Percentiles rank a stretch among this genome's conserved stretches.
Conservation (phyloP, 352 stramenopile genomes). For the Aphanomyces stellatus region DNA sequence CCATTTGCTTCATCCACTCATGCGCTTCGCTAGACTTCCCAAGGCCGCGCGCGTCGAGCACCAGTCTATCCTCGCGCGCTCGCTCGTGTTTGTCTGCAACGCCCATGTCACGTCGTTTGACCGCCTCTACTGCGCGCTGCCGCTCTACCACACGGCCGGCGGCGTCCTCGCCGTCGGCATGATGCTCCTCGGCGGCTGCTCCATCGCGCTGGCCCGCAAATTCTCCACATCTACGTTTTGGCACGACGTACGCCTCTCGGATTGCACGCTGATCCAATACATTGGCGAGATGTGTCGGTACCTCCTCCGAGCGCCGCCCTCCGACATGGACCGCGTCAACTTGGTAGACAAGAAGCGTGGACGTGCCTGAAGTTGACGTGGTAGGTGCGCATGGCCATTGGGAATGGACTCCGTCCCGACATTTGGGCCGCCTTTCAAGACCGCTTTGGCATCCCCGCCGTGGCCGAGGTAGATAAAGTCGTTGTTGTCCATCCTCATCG, state of each 20-base stretch:
- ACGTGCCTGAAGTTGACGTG: not conserved
- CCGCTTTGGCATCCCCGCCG: slow-evolving; percentile 71
- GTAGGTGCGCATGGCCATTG: slow-evolving; percentile 71
- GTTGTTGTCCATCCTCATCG: not conserved
- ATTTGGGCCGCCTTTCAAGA: slow-evolving; percentile 83
- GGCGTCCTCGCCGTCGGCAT: slow-evolving; percentile 73
- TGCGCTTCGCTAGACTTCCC: slow-evolving; percentile 30
- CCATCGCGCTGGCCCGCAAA: slow-evolving; percentile 59
- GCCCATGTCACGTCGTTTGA: slow-evolving; percentile 50
- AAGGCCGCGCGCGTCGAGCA: slow-evolving; percentile 75
- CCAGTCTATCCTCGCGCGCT: slow-evolving; percentile 57
- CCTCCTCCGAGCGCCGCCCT: slow-evolving; percentile 47
- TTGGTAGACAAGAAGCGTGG: not conserved
- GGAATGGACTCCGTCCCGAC: slow-evolving; percentile 85
- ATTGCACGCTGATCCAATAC: slow-evolving; percentile 82
- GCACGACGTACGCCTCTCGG: slow-evolving; percentile 53
- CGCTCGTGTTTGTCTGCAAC: slow-evolving; percentile 37
- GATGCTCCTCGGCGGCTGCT: slow-evolving; percentile 66
- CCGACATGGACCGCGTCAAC: slow-evolving; percentile 50
- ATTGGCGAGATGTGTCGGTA: slow-evolving; percentile 89
- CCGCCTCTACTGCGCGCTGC: slow-evolving; percentile 69
- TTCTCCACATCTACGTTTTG: slow-evolving; percentile 74
- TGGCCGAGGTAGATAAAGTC: slow-evolving; percentile 49
- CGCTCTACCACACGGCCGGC: slow-evolving; percentile 78
- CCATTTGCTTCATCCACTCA: too few species aligned